Evolutionary conservation across 169 alveolate genomes (phyloP).

Genomic region (Plasmodium knowlesi): DNA sequence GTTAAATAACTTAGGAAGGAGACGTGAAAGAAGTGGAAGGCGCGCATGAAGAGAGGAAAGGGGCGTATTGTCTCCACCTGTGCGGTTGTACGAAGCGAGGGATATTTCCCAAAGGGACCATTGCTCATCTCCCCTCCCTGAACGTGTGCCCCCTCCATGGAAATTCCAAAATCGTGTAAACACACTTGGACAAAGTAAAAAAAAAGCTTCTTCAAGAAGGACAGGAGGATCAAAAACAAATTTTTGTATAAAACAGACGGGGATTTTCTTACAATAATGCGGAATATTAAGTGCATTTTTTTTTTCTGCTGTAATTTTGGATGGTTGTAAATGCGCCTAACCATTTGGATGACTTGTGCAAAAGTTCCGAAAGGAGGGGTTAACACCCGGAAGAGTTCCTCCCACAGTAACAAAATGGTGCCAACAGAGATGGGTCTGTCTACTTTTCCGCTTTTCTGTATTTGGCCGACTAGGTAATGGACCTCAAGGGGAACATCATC

Average conservation of each 20-base stretch:
- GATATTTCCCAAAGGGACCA: background rate
- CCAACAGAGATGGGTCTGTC: background rate
- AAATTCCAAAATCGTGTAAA: constrained; percentile 1
- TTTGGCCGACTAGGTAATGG: background rate
- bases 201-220: constrained; percentile 37
- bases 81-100: background rate
- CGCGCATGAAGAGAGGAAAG: background rate
- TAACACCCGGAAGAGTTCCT: constrained; percentile 24
- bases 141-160: background rate
- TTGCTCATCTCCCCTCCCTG: background rate
- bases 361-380: background rate
- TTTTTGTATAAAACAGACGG: constrained; percentile 36
- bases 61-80: background rate
- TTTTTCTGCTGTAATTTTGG: background rate
- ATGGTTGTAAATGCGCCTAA: constrained; percentile 15
- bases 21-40: constrained; percentile 33
- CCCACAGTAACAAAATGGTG: constrained; percentile 31
- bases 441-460: constrained; percentile 1
- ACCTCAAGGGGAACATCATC: background rate
- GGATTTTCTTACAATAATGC: background rate
- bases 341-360: background rate
- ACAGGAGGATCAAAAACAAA: constrained; percentile 20
- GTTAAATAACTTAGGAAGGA: constrained; percentile 29
- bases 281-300: constrained; percentile 30
- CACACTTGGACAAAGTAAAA: constrained; percentile 8